These are phyloP conservation scores for Aureobasidium sp. DNA, from an alignment of 2,329 filamentous ascomycete genomes.

Conservation along the genomic window DNA sequence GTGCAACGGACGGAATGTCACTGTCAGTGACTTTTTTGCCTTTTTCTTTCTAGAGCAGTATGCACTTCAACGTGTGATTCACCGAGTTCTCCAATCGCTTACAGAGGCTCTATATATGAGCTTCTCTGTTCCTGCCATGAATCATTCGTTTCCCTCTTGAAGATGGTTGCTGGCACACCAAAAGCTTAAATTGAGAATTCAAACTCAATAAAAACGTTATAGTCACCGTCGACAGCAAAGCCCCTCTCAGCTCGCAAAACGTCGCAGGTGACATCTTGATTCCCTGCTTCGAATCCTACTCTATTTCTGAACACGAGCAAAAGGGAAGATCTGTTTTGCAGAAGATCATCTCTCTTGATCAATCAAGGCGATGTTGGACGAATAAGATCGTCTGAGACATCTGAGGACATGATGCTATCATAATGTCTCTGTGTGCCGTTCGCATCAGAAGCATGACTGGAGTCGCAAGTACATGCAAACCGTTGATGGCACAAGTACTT, in stretches of 20 bases:
- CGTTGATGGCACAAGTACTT: background rate
- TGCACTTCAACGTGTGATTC: background rate
- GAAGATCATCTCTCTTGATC: background rate
- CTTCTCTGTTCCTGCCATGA: background rate
- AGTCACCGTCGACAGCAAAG: background rate
- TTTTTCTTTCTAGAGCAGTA: background rate
- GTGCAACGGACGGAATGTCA: background rate
- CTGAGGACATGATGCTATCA: background rate
- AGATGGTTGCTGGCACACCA: background rate
- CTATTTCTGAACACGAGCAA: background rate
- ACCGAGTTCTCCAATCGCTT: background rate
- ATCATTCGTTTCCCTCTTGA: background rate
- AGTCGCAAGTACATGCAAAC: background rate
- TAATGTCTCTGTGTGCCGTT: background rate
- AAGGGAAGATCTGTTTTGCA: background rate
- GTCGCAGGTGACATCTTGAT: background rate
- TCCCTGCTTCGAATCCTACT: background rate
- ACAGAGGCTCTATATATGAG: too few species aligned
- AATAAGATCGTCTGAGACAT: background rate
- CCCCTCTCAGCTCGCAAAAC: background rate
- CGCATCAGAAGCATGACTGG: background rate
- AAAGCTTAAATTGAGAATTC: background rate
- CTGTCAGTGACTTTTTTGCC: background rate
- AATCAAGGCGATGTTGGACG: background rate
- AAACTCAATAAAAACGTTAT: constrained; percentile 1